Percentiles rank a stretch among this genome's conserved stretches.
Conservation (phyloP, 495 filamentous ascomycete species). For the Podospora appendiculata region DNA sequence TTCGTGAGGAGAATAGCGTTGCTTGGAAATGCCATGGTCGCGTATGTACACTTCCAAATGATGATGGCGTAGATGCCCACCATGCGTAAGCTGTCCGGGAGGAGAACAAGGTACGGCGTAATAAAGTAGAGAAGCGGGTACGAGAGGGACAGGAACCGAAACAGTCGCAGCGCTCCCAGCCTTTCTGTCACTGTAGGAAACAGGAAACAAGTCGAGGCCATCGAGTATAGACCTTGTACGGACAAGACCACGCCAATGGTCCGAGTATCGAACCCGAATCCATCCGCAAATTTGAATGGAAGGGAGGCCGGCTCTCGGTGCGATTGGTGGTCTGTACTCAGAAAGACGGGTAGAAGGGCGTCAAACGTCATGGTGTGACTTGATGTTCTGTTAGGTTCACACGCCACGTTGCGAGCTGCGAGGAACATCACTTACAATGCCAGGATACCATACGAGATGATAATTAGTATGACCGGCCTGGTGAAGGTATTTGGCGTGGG, state of each 20-base stretch:
- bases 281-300: slow-evolving; percentile 83
- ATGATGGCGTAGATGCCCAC: slow-evolving; percentile 65
- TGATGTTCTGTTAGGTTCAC: slow-evolving; percentile 11
- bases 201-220: slow-evolving; percentile 73
- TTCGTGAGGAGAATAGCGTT: slow-evolving; percentile 80
- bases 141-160: slow-evolving; percentile 65
- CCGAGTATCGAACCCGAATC: slow-evolving; percentile 73
- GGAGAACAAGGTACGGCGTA: slow-evolving; percentile 81
- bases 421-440: slow-evolving; percentile 70
- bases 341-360: slow-evolving; percentile 83
- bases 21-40: slow-evolving; percentile 78
- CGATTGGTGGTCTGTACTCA: slow-evolving; percentile 61
- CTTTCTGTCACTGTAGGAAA: slow-evolving; percentile 66
- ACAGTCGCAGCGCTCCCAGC: slow-evolving; percentile 70
- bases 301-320: slow-evolving; percentile 34
- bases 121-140: slow-evolving; percentile 87
- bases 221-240: slow-evolving; percentile 82
- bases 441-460: slow-evolving; percentile 83
- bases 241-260: slow-evolving; percentile 82
- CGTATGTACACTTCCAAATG: slow-evolving; percentile 81
- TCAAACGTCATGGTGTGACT: slow-evolving; percentile 87
- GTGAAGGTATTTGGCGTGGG: slow-evolving; percentile 51
- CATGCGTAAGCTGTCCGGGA: slow-evolving; percentile 64
- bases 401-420: neutral
- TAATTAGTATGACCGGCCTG: slow-evolving; percentile 70